phyloP scores from a whole-genome alignment of 345 rosid species.

The Luvunga scandens region DNA sequence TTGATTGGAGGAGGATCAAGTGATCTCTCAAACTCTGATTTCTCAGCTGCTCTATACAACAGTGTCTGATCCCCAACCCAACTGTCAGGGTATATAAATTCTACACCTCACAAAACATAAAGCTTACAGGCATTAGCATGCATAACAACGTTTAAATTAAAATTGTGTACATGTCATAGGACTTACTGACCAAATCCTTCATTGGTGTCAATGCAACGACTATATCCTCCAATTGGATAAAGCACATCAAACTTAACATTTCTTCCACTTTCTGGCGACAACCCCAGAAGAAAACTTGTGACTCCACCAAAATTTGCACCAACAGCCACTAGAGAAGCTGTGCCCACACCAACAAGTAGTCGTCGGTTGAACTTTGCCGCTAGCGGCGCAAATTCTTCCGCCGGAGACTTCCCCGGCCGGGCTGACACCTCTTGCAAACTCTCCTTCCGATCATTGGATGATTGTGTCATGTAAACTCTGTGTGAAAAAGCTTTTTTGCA shows the following conservation, averaged over 20 bases:
- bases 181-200: slow-evolving; percentile 87
- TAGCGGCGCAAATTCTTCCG: slow-evolving; percentile 60
- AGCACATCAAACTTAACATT: slow-evolving; percentile 73
- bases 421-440: slow-evolving; percentile 11
- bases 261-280: slow-evolving; percentile 62
- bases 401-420: slow-evolving; percentile 32
- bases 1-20: slow-evolving; percentile 73
- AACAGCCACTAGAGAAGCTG: slow-evolving; percentile 69
- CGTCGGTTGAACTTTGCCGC: slow-evolving; percentile 65
- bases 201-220: slow-evolving; percentile 61
- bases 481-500: slow-evolving; percentile 9
- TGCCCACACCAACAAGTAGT: slow-evolving; percentile 57
- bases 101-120: slow-evolving; percentile 29
- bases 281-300: slow-evolving; percentile 74
- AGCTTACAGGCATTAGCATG: background rate
- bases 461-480: slow-evolving; percentile 32
- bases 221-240: slow-evolving; percentile 73
- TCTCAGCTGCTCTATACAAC: slow-evolving; percentile 69
- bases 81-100: slow-evolving; percentile 66
- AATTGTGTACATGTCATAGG: background rate
- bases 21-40: slow-evolving; percentile 54
- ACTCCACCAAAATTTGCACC: slow-evolving; percentile 86
- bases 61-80: slow-evolving; percentile 89
- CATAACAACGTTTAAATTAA: too few species aligned
- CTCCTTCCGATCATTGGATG: slow-evolving; percentile 42